Conservation (phyloP, 163 green algal genomes). For the Volvox carteri region DNA sequence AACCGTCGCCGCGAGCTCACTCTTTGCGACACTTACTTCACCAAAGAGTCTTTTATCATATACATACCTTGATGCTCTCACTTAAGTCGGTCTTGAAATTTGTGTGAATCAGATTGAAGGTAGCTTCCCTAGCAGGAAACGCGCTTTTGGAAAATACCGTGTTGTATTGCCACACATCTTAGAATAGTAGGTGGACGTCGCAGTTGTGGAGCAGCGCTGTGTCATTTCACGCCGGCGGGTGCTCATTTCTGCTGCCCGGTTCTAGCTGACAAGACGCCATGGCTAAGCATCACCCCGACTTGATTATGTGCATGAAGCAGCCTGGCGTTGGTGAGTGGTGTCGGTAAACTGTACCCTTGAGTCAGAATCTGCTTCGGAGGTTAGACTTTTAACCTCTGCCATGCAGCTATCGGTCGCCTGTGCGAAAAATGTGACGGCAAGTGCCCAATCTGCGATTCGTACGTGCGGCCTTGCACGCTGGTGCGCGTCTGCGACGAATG, state of each 20-base stretch:
- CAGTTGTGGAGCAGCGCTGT: background rate
- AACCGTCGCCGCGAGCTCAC: no score
- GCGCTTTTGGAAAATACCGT: no score
- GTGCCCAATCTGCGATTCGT: constrained; percentile 98
- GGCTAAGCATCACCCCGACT: constrained; percentile 88
- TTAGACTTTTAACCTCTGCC: background rate
- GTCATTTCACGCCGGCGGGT: constrained; percentile 13
- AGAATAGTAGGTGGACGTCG: background rate
- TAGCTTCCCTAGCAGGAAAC: no score
- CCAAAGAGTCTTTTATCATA: no score
- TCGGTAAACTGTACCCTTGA: background rate
- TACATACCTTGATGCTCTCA: no score
- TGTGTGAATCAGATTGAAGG: no score
- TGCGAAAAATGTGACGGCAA: constrained; percentile 99
- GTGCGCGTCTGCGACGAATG: constrained; percentile 99
- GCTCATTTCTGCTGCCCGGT: background rate
- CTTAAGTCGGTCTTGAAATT: no score
- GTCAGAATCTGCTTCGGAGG: background rate
- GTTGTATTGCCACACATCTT: background rate
- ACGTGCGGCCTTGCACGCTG: constrained; percentile 95
- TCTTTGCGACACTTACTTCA: no score
- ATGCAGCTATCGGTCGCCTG: constrained; percentile 93
- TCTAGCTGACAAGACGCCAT: constrained; percentile 38
- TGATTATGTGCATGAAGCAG: constrained; percentile 99
- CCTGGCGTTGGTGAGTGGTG: constrained; percentile 91